Base-by-base conservation (phyloP, 2,329 filamentous ascomycete genomes). In the Phialophora macrospora region DNA sequence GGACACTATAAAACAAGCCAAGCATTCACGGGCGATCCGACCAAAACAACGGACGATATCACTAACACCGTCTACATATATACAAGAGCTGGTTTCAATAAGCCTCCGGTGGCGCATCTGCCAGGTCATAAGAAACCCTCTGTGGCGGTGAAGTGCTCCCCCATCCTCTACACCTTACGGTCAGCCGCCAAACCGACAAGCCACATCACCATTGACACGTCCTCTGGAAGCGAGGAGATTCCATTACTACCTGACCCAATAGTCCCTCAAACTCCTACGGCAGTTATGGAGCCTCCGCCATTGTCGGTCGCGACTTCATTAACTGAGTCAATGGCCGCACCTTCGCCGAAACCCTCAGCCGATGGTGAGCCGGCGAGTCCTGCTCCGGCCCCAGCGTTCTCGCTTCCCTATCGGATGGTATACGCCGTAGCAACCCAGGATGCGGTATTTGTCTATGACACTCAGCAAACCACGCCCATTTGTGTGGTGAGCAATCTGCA, bases 11-110 rank as follows among this genome's bases (percentile, higher is more conserved):
- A 97, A 76, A 90, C 90, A 1, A 87, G 92, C 58, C 87, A 92
- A 70, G 80, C 83, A 24, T 86, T 87, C 55, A 81, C 88, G 24
- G 85, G 86, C 56, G 90, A 93, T 68, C 80, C 83, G n/a, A 75
- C 83, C 1, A 96, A 93, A 77, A 84, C 87, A 0, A 85, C 85
- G 0, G 94, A 95, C 72, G 94, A 99, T 71, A 85, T 97, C 59
- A 93, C 91, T 73, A 99, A 99, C 75, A 99, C 95, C 0, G 96
- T 99, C 24, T 99, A 99, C 78, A 95, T 99, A 61, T 99, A 99
- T 78, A 97, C 94, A 0, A 85, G 95, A 72, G 95, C 93, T 32
- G 95, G 95, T 26, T 92, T 99, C 74, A 98, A 97, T 80, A 97
- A 96, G 76, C 93, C 95, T 1, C 95, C 95, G 2, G 90, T 98